phyloP scores from a whole-genome alignment of 2,329 filamentous ascomycete genomes.

The Mycosphaerella arachidis region DNA sequence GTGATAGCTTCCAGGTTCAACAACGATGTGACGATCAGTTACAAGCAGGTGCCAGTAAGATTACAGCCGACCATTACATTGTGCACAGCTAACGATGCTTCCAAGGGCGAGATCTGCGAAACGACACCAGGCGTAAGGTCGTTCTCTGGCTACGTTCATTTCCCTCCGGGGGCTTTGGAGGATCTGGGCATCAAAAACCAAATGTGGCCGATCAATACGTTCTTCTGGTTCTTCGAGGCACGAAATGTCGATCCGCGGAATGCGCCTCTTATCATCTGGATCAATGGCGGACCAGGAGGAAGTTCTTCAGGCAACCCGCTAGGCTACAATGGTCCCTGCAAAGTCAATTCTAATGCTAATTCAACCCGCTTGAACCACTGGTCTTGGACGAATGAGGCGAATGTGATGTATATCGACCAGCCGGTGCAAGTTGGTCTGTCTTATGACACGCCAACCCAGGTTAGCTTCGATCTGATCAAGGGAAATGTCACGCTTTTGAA shows the following conservation, averaged over 20 bases:
- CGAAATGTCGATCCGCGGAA: constrained; percentile 51
- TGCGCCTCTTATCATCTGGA: constrained; percentile 54
- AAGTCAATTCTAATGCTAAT: constrained; percentile 50
- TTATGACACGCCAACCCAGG: constrained; percentile 30
- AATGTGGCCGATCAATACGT: constrained; percentile 33
- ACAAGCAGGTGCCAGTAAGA: constrained; percentile 26
- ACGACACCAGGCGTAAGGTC: constrained; percentile 47
- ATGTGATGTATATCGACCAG: constrained; percentile 61
- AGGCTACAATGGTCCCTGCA: constrained; percentile 45
- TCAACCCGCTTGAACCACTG: constrained; percentile 50
- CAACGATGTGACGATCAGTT: constrained; percentile 15
- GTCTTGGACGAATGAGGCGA: constrained; percentile 58
- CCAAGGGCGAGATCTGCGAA: constrained; percentile 39
- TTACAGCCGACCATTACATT: background rate
- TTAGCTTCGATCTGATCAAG: constrained; percentile 32
- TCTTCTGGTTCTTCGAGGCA: constrained; percentile 61
- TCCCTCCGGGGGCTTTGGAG: constrained; percentile 21
- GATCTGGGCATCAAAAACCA: constrained; percentile 23
- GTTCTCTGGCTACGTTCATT: constrained; percentile 35
- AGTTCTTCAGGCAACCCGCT: constrained; percentile 34
- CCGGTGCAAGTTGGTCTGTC: constrained; percentile 35
- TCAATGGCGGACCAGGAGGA: constrained; percentile 55
- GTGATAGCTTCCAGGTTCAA: constrained; percentile 10
- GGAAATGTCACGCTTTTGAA: constrained; percentile 21
- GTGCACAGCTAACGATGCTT: background rate